phyloP scores from a whole-genome alignment of 257 asterid species.

The Scutellaria galericulata region DNA sequence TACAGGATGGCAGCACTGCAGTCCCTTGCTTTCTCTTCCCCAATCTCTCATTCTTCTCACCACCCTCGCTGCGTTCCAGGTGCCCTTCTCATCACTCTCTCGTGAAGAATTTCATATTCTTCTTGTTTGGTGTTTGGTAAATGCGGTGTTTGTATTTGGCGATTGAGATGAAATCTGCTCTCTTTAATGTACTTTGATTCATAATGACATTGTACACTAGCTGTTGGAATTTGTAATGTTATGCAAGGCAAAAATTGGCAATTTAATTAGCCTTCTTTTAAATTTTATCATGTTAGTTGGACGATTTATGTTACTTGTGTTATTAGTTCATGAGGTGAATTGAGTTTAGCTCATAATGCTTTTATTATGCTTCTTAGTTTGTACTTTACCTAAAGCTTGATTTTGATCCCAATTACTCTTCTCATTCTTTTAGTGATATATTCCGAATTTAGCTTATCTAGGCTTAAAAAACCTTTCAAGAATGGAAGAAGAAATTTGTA shows the following conservation, averaged over 20 bases:
- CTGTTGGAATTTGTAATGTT: neutral
- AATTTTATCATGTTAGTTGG: too few species aligned
- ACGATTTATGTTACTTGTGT: too few species aligned
- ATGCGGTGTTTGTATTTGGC: conserved; percentile 20
- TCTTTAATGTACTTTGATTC: conserved; percentile 6
- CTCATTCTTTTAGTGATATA: too few species aligned
- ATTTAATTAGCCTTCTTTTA: neutral
- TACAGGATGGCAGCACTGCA: conserved; percentile 67
- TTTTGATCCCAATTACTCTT: neutral
- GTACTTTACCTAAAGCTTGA: neutral
- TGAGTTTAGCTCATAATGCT: neutral
- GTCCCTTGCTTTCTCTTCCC: conserved; percentile 61
- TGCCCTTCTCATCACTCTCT: conserved; percentile 21
- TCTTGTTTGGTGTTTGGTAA: neutral
- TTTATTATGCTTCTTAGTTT: neutral
- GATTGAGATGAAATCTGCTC: neutral
- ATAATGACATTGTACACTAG: neutral
- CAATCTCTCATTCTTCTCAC: conserved; percentile 53
- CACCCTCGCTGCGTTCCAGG: conserved; percentile 61
- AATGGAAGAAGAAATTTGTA: too few species aligned
- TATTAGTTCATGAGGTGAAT: neutral
- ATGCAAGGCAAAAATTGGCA: too few species aligned
- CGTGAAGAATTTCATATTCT: neutral
- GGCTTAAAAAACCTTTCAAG: too few species aligned
- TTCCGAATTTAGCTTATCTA: neutral